phyloP scores from a whole-genome alignment of 345 rosid species.

The Salix brachista region DNA sequence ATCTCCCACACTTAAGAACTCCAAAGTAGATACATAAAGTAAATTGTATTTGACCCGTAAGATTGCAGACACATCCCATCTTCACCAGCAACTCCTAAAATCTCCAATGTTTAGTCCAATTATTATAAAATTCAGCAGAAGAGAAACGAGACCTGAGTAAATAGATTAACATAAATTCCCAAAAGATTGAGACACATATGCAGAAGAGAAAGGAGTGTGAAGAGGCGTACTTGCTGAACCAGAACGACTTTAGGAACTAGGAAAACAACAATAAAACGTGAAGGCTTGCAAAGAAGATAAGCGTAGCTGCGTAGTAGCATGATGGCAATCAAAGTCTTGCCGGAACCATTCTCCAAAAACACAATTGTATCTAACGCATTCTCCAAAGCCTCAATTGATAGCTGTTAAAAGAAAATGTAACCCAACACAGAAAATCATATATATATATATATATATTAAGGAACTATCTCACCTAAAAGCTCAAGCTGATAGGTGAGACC shows the following conservation, averaged over 20 bases:
- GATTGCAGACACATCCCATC: too few relatives aligned
- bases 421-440: background rate
- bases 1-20: too few relatives aligned
- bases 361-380: conserved; percentile 62
- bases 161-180: too few relatives aligned
- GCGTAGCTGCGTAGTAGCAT: conserved; percentile 60
- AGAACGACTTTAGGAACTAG: conserved; percentile 91
- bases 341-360: conserved; percentile 81
- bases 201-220: background rate
- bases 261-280: conserved; percentile 59
- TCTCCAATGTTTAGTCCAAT: too few relatives aligned
- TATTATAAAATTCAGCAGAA: too few relatives aligned
- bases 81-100: too few relatives aligned
- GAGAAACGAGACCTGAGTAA: background rate
- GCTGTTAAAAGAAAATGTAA: conserved; percentile 27
- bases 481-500: too few relatives aligned
- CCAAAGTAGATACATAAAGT: too few relatives aligned
- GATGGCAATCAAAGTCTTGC: conserved; percentile 84
- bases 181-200: background rate
- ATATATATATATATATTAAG: too few relatives aligned
- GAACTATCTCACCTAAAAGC: too few relatives aligned
- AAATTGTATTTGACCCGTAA: too few relatives aligned
- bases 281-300: conserved; percentile 72
- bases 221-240: conserved; percentile 54
- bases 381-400: conserved; percentile 79